Evolutionary conservation across 306 rosid species (phyloP), one percentile per base, ranked within the genome.

Genomic region (Fagus sylvatica): DNA sequence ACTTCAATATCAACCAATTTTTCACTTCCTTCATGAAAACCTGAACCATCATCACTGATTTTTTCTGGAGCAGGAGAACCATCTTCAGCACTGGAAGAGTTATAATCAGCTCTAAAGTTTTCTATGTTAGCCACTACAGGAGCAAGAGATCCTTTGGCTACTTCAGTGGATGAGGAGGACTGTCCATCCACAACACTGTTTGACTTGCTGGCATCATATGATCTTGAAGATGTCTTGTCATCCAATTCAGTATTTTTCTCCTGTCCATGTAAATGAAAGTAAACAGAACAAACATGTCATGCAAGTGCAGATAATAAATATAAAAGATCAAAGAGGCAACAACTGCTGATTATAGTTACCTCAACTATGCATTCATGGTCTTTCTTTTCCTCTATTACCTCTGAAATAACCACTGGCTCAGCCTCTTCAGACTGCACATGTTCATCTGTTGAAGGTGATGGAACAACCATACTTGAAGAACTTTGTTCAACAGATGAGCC

Each of bases 1-100:
- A 59, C 80, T 53, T 74, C 88, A 64, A 32, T 48, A 64, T 69
- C 68, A 39, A 53, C 22, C 55, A 81, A 48, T 69, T 69, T 67
- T 54, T 81, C 74, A 57, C 74, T 83, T 49, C 81, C 74, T 48
- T 36, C 76, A 56, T 79, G 68, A 80, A 76, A 71, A 69, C 22
- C 55, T 53, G 80, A 46, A 77, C 74, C 57, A 6, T 66, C 71
- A 59, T 36, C 77, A 22, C 46, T 28, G 74, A 8, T 48, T 54
- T 78, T 73, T 76, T 77, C 73, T 13, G 22, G 42, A 59, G 40
- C 69, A 74, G 16, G 72, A 71, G 67, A 54, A 30, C 64, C 59
- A 17, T 53, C 39, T 22, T 46, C 79, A 69, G 40, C 77, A 28
- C 51, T 28, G 13, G 74, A 69, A 74, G 74, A 71, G 17, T 33